Evolutionary conservation across 2,329 filamentous ascomycete genomes (phyloP), one percentile per base, ranked within the genome.

Genomic region (Sclerotinia spermophila): DNA sequence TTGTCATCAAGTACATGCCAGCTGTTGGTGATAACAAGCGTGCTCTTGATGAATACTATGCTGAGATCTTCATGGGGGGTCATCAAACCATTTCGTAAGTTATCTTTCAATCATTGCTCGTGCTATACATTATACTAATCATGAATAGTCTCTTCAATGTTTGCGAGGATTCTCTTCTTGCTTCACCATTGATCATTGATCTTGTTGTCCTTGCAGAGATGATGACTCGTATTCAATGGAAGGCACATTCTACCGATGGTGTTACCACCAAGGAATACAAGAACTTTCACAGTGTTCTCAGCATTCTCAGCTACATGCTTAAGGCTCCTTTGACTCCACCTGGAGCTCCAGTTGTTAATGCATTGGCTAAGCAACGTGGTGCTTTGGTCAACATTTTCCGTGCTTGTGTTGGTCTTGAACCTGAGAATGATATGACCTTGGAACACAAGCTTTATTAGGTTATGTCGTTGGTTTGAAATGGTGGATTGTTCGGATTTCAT

Each of bases 1-100:
- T 99, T 72, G 96, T 99, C 77, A 99, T 99, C 89, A 99, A 99
- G 89, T 99, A 99, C 86, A 97, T 99, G 94, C 96, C 96, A 48
- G 93, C 94, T 74, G 96, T 99, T 64, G 96, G 96, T 73, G 96
- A 99, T 84, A 96, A 97, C 88, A 99, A 99, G 89, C 94, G 96
- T 80, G 96, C 96, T 69, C 87, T 99, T 69, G 96, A 99, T 79
- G 96, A 99, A 86, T 99, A 99, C 88, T 97, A 97, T 77, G 96
- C 94, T 70, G 95, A 99, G 86, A 98, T 99, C 83, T 99, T 99
- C 88, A 88, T 98, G 83, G 96, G 96, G 76, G 96, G 96, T 56
- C 96, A 98, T 84, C 96, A 99, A 86, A 98, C 94, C 77, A 99
- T 99, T 81, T 91, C 89, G 85, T 89, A 81, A 85, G 86, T 82